Conservation (phyloP, 148 eudicot species). For the Pouteria glomerata region DNA sequence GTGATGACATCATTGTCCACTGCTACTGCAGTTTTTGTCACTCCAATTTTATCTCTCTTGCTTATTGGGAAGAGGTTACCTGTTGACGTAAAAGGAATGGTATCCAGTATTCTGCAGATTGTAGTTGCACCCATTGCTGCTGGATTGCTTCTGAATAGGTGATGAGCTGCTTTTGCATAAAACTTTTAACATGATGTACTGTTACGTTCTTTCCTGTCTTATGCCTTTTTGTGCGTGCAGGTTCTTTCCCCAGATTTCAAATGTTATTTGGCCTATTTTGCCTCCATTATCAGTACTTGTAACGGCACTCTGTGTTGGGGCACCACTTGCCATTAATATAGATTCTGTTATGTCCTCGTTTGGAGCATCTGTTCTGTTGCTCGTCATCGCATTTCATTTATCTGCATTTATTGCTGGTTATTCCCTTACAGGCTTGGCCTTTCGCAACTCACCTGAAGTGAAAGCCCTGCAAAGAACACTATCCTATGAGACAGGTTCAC, state of each 20-base stretch:
- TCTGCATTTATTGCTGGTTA: constrained; percentile 81
- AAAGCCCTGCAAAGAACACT: constrained; percentile 92
- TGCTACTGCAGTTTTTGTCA: constrained; percentile 83
- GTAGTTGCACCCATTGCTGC: constrained; percentile 78
- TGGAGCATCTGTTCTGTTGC: constrained; percentile 65
- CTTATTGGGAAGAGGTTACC: constrained; percentile 92
- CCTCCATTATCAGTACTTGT: constrained; percentile 87
- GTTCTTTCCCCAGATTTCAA: constrained; percentile 61
- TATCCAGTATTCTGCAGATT: constrained; percentile 81
- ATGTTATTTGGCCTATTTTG: constrained; percentile 69
- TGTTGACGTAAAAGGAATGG: constrained; percentile 93
- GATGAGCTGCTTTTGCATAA: neutral
- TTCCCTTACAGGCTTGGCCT: constrained; percentile 55
- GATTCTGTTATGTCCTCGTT: constrained; percentile 81
- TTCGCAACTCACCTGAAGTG: constrained; percentile 53
- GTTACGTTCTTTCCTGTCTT: neutral
- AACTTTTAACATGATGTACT: neutral
- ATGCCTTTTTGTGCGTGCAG: constrained; percentile 31
- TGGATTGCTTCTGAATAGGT: constrained; percentile 90
- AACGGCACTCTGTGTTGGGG: constrained; percentile 93
- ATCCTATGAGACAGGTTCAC: constrained; percentile 82
- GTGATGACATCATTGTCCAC: constrained; percentile 95
- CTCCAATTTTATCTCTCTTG: constrained; percentile 73
- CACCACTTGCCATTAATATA: constrained; percentile 90
- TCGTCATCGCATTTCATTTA: constrained; percentile 64